Conservation (phyloP, 345 rosid species). For the Populus simonii region DNA sequence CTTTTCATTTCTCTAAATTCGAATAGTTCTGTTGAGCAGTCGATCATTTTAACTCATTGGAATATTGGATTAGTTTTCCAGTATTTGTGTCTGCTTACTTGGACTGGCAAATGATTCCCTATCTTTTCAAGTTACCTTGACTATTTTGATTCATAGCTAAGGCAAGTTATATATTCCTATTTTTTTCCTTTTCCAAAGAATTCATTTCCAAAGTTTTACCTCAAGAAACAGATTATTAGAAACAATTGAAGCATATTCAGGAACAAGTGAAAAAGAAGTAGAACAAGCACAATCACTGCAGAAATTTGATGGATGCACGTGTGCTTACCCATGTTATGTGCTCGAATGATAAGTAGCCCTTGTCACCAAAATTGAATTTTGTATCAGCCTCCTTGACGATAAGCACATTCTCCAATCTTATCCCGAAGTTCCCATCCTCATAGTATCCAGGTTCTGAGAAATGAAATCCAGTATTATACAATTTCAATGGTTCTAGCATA, state of each 20-base stretch:
- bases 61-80: neutral
- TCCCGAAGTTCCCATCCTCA: slow-evolving; percentile 64
- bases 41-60: too few species aligned
- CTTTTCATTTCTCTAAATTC: too few species aligned
- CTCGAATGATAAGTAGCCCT: slow-evolving; percentile 86
- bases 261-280: neutral
- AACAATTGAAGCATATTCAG: neutral
- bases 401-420: slow-evolving; percentile 93
- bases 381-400: slow-evolving; percentile 67
- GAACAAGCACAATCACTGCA: neutral
- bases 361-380: slow-evolving; percentile 80
- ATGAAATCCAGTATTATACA: neutral
- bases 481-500: neutral
- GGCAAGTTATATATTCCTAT: too few species aligned
- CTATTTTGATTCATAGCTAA: too few species aligned
- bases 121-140: too few species aligned
- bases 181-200: too few species aligned
- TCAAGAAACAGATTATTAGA: neutral
- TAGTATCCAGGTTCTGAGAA: slow-evolving; percentile 22
- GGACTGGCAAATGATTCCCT: too few species aligned
- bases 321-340: slow-evolving; percentile 93
- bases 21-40: too few species aligned
- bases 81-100: neutral
- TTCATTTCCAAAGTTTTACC: neutral
- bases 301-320: neutral